Percentiles rank a stretch among this genome's conserved stretches.
These are phyloP conservation scores for Nyssa sinensis DNA, from an alignment of 148 eudicot genomes.

Conservation along the genomic window DNA sequence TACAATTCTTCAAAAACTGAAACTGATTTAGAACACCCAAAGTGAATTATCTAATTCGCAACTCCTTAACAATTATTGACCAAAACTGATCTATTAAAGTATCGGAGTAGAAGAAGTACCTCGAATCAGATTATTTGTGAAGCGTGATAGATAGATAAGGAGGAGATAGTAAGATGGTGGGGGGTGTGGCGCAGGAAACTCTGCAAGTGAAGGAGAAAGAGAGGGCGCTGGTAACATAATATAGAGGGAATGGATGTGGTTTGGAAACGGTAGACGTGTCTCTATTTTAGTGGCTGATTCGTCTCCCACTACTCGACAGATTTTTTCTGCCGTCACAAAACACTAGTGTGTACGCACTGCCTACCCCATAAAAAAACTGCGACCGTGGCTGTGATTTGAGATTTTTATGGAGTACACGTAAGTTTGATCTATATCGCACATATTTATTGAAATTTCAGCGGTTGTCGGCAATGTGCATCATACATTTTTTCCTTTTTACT, in stretches of 20 bases:
- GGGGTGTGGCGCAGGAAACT: background rate
- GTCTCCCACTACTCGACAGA: too few relatives aligned
- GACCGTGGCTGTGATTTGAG: too few relatives aligned
- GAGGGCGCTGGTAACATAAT: background rate
- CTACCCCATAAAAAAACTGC: too few relatives aligned
- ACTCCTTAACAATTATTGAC: background rate
- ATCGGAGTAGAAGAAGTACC: background rate
- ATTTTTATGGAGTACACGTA: too few relatives aligned
- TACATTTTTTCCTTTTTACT: too few relatives aligned
- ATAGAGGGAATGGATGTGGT: constrained; percentile 29
- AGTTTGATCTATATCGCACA: too few relatives aligned
- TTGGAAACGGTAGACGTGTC: constrained; percentile 24
- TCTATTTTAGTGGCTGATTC: too few relatives aligned
- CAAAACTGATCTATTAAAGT: background rate
- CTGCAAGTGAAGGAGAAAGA: background rate
- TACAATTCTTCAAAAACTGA: background rate
- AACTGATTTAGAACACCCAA: background rate
- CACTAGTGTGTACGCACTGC: too few relatives aligned
- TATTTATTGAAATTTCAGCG: too few relatives aligned
- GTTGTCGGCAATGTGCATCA: too few relatives aligned
- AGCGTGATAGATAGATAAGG: background rate
- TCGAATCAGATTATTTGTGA: background rate
- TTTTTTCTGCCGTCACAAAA: too few relatives aligned
- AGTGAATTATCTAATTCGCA: background rate
- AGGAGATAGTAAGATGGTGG: background rate